A percentile compares a stretch with the other conserved stretches of the same genome.
These are phyloP conservation scores for Chaetomium fimeti DNA, from an alignment of 495 filamentous ascomycete species.

Conservation along the genomic window DNA sequence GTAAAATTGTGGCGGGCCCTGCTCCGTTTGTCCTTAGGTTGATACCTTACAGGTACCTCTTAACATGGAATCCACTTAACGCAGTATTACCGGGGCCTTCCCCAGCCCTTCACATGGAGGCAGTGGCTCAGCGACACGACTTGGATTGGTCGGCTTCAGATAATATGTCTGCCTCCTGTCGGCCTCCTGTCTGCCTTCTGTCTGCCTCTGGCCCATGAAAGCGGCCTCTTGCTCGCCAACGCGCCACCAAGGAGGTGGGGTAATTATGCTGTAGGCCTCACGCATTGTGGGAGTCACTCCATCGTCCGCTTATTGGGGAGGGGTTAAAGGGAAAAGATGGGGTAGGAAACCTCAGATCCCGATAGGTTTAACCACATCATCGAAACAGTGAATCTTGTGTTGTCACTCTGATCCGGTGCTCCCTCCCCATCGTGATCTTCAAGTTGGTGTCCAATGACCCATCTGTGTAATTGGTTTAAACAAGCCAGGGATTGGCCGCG, in stretches of 20 bases:
- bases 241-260: background rate
- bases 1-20: background rate
- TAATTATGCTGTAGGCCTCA: slow-evolving; percentile 14
- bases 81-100: background rate
- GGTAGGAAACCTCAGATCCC: background rate
- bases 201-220: slow-evolving; percentile 2
- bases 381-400: no score
- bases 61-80: no score
- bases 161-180: background rate
- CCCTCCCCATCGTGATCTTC: no score
- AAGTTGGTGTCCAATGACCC: no score
- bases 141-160: background rate
- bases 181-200: background rate
- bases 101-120: background rate
- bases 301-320: background rate
- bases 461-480: no score
- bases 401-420: no score
- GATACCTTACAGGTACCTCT: background rate
- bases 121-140: no score
- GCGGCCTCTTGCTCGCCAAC: slow-evolving; percentile 1
- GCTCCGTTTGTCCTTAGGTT: background rate
- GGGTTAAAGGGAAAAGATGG: background rate
- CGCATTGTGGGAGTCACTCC: background rate
- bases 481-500: no score
- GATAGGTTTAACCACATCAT: no score